Percentiles rank a stretch among this genome's conserved stretches.
Conservation (phyloP, 768 basidiomycete species). For the Pholiota microspora region DNA sequence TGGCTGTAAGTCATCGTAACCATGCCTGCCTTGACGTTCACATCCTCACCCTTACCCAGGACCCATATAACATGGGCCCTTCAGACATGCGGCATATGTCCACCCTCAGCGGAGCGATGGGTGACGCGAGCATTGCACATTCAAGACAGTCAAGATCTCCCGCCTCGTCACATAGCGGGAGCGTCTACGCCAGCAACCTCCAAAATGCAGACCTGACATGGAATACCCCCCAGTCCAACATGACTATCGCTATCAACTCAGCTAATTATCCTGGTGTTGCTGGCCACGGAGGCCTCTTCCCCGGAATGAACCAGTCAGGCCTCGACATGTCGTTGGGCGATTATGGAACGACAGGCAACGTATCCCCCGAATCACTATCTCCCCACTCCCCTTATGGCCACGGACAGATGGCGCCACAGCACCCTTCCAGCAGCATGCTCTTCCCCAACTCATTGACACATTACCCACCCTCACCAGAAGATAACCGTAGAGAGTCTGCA, state of each 20-base stretch:
- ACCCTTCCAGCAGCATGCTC: constrained; percentile 9
- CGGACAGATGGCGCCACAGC: constrained; percentile 11
- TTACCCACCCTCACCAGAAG: constrained; percentile 20
- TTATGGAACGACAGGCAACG: constrained; percentile 27
- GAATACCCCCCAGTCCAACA: constrained; percentile 18
- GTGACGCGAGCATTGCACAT: constrained; percentile 34
- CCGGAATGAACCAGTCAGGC: constrained; percentile 17
- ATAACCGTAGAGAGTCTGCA: constrained; percentile 25
- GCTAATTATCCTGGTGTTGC: constrained; percentile 26
- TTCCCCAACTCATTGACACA: constrained; percentile 16
- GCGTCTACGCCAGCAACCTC: constrained; percentile 17
- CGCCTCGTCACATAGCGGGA: constrained; percentile 17
- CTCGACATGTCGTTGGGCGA: constrained; percentile 23
- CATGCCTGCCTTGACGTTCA: constrained; percentile 1
- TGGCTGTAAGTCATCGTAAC: constrained; percentile 25
- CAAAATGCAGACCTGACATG: constrained; percentile 17
- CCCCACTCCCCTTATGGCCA: constrained; percentile 25
- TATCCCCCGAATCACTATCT: constrained; percentile 39
- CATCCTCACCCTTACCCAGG: constrained; percentile 18
- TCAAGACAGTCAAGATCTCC: constrained; percentile 23
- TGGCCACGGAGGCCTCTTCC: constrained; percentile 19
- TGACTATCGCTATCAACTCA: constrained; percentile 26
- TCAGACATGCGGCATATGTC: constrained; percentile 30
- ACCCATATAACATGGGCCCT: constrained; percentile 25
- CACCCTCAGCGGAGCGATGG: constrained; percentile 63